Evolutionary conservation across 305 asterid species (phyloP), one percentile per base, ranked within the genome.

Genomic region (Rubia balearica): DNA sequence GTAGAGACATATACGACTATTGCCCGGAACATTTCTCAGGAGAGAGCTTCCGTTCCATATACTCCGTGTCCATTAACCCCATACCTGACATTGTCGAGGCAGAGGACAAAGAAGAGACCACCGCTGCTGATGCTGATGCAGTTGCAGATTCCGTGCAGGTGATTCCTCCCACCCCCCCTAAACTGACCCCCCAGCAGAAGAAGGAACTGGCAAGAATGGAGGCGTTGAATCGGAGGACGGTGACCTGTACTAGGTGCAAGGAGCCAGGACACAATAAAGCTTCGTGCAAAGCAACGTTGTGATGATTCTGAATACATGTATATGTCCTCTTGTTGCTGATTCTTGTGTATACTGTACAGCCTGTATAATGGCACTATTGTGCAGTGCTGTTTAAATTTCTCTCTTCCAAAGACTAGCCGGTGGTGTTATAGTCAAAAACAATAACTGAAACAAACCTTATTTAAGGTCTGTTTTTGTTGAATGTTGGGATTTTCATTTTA

Each of bases 191-290:
- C 61, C 79, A 80, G 68, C 83, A 71, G 69, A 87, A 84, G 81
- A 82, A 80, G 83, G 87, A 84, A 77, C 77, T 67, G 78, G 75
- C 69, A 10, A 83, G 83, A 75, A 71, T 63, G 70, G 88, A 83
- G 66, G 93, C 87, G 42, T 79, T 86, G 13, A 90, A 86, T 71
- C 85, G 83, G 86, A 87, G 96, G 84, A 92, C 97, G 2, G 93
- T 91, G 49, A 87, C 88, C 2, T 92, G 98, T 82, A 84, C 92
- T 67, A 85, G 81, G 77, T 92, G 98, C 77, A 90, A 88, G 83
- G 89, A 87, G 82, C 88, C 89, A n/a, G 98, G 96, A 72, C 98
- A 92, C 72, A 92, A 92, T 61, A 90, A 88, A 85, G 89, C 94
- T 76, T 88, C 98, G 30, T 92, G 98, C 77, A 87, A 84, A 81